Percentiles rank a stretch among this genome's conserved stretches.
Conservation (phyloP, 495 filamentous ascomycete species). For the Parathielavia hyrcaniae region DNA sequence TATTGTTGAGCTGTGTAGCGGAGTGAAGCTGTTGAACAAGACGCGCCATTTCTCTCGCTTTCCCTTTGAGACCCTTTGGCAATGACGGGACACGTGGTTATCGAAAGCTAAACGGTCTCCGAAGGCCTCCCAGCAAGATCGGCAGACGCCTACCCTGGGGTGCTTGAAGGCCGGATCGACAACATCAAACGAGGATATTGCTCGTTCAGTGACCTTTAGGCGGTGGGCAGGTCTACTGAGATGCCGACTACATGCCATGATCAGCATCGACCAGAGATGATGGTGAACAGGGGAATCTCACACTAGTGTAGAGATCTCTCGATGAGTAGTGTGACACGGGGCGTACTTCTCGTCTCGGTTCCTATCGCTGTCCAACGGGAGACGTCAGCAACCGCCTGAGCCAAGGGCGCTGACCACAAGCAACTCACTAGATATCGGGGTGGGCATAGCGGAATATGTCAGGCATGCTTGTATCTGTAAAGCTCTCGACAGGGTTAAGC, state of each 20-base stretch:
- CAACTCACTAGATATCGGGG: constrained; percentile 30
- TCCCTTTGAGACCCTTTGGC: constrained; percentile 32
- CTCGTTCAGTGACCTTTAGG: constrained; percentile 25
- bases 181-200: constrained; percentile 32
- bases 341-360: constrained; percentile 30
- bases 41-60: constrained; percentile 34
- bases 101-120: constrained; percentile 22
- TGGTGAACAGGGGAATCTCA: constrained; percentile 12
- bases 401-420: background rate
- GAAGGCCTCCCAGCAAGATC: constrained; percentile 30
- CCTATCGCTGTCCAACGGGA: constrained; percentile 23
- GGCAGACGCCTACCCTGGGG: constrained; percentile 29
- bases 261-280: constrained; percentile 8
- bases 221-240: constrained; percentile 30
- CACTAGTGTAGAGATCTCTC: constrained; percentile 36
- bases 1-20: constrained; percentile 12
- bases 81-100: constrained; percentile 19
- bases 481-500: constrained; percentile 20
- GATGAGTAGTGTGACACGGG: constrained; percentile 33
- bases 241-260: constrained; percentile 24
- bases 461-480: constrained; percentile 32
- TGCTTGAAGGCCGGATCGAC: constrained; percentile 24
- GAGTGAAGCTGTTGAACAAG: constrained; percentile 30
- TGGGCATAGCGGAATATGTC: constrained; percentile 32
- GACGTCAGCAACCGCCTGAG: constrained; percentile 17